Evolutionary conservation across 805 yeast genomes (phyloP), one percentile per base, ranked within the genome.

Genomic region (Hanseniaspora meyeri): DNA sequence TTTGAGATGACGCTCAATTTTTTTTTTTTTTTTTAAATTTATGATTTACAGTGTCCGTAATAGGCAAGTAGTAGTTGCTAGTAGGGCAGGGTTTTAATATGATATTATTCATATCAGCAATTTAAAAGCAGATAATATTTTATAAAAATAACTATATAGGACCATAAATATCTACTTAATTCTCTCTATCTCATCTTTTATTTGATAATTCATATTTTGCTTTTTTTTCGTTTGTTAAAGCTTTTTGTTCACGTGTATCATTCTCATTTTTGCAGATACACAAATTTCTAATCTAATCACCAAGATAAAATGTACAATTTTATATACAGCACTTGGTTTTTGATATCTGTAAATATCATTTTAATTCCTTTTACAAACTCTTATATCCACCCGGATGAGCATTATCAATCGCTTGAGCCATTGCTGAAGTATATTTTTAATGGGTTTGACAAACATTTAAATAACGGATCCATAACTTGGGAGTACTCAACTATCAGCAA

Each of bases 321-420:
- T 17, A 12, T n/a, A 24, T 27, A 12, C 29, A 27, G 10, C 14
- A 40, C 40, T 14, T 32, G 38, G 48, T 45, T 45, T 20, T 10
- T 37, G 11, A n/a, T 11, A 4, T 12, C 32, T 0, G 2, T 36
- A 7, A 27, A 43, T 24, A 20, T 47, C n/a, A 7, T 36, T 14
- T 20, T 37, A 9, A 12, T 39, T 4, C 19, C 45, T 2, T 16
- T 36, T 10, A 37, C 54, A 3, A 37, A 31, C 32, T 58, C 38
- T 56, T 93, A 95, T 65, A 82, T 93, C 49, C 99, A 95, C 62
- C 99, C 99, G 0, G 99, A 93, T 73, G 99, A 93, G 70, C 96
- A 90, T 67, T 87, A 87, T 66, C 99, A 95, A 67, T 79, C 83
- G n/a, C 77, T 95, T 49, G 95, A 89, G 66, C 83, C 85, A 0